Evolutionary conservation across 2,329 filamentous ascomycete genomes (phyloP), one percentile per base, ranked within the genome.

Genomic region (Phyllosticta ampelicida): DNA sequence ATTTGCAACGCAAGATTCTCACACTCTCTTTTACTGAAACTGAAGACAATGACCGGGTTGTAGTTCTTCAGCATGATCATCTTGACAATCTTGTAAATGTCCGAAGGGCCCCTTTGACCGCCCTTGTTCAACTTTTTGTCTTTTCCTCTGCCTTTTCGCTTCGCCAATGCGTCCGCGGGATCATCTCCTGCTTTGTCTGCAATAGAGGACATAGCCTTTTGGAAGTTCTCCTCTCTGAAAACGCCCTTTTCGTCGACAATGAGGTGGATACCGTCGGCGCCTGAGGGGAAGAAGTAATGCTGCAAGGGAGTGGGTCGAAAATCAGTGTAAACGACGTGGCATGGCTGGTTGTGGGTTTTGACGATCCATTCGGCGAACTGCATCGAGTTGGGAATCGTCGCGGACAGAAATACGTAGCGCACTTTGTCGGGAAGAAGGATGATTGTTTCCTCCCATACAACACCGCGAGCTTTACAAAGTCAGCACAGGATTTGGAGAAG

Each of bases 291-390:
- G 75, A 97, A 95, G 75, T 99, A 99, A 73, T 97, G 94, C 69
- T 99, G 94, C 29, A 99, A 77, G 0, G 94, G 94, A 0, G 94
- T 99, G 19, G 94, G 94, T 69, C 94, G 84, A 78, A 97, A 99
- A 74, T 99, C 92, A 55, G 94, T 99, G 73, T 99, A 99, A 2
- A 99, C 94, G 62, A 99, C 95, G 78, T 99, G 95, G 65, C 94
- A 99, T 6, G 94, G 92, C 69, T 99, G 95, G 63, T 89, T 87
- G 72, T 99, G 95, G 60, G 92, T 97, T 76, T 97, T 97, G 65
- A 89, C 90, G 67, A 99, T 95, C 94, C 94, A 99, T 73, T 99
- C 92, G 65, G 94, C 94, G 67, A 99, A 99, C 73, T 99, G 94
- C 83, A 97, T 96, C 55, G 94, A 91, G 70, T 99, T 99, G 57